A percentile compares a stretch with the other conserved stretches of the same genome.
Conservation (phyloP, 1,284 basidiomycete genomes). For the Uromyces viciae-fabae region DNA sequence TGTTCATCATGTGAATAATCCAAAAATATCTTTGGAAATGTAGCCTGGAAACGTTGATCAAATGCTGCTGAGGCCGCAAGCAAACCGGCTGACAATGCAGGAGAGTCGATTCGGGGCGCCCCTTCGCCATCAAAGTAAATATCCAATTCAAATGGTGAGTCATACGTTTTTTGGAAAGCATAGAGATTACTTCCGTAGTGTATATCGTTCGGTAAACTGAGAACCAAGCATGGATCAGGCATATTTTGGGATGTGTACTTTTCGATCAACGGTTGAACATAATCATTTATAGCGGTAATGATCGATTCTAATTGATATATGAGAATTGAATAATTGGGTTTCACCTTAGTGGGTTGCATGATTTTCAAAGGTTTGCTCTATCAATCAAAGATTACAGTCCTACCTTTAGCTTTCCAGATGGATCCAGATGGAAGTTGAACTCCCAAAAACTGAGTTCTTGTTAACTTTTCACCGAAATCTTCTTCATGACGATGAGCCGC, state of each 20-base stretch:
- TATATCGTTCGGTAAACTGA: conserved; percentile 71
- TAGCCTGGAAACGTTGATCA: conserved; percentile 64
- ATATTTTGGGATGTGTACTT: conserved; percentile 60
- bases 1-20: conserved; percentile 58
- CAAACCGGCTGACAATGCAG: conserved; percentile 64
- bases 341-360: not conserved
- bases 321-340: not conserved
- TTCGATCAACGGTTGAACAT: conserved; percentile 62
- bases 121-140: conserved; percentile 71
- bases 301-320: conserved; percentile 63
- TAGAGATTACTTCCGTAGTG: conserved; percentile 70
- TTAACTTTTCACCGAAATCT: conserved; percentile 64
- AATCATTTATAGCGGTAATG: conserved; percentile 63
- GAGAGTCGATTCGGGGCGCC: conserved; percentile 62
- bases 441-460: conserved; percentile 71
- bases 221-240: conserved; percentile 74
- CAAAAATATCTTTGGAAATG: conserved; percentile 64
- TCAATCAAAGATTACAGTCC: too few species aligned
- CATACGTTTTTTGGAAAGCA: conserved; percentile 75
- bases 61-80: conserved; percentile 65
- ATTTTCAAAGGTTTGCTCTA: conserved; percentile 18
- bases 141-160: conserved; percentile 79
- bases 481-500: conserved; percentile 62
- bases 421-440: conserved; percentile 64
- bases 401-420: conserved; percentile 81